Percentiles rank a stretch among this genome's conserved stretches.
These are phyloP conservation scores for Exophiala sp. DNA, from an alignment of 2,329 filamentous ascomycete genomes.

Conservation along the genomic window DNA sequence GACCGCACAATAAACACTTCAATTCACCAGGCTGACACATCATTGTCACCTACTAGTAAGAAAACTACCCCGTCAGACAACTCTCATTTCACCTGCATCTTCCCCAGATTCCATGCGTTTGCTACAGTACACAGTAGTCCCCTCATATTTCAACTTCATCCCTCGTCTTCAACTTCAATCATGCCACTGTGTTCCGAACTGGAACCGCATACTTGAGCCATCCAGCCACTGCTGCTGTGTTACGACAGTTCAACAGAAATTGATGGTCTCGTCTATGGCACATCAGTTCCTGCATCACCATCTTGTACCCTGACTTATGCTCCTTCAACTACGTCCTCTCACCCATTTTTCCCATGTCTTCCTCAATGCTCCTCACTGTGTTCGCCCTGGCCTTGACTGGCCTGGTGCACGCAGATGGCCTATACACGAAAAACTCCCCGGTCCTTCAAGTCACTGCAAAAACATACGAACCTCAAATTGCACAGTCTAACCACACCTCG, in stretches of 20 bases:
- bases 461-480: slow-evolving; percentile 75
- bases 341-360: slow-evolving; percentile 14
- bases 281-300: slow-evolving; percentile 17
- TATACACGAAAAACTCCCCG: slow-evolving; percentile 82
- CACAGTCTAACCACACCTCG: slow-evolving; percentile 83
- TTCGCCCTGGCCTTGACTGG: slow-evolving; percentile 47
- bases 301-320: slow-evolving; percentile 19
- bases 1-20: no score
- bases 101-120: slow-evolving; percentile 4
- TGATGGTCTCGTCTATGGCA: slow-evolving; percentile 12
- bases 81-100: neutral
- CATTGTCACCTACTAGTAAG: no score
- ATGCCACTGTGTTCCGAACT: slow-evolving; percentile 20
- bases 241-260: neutral
- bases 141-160: neutral
- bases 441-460: slow-evolving; percentile 76
- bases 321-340: neutral
- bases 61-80: neutral
- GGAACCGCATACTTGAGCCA: neutral
- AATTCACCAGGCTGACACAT: no score
- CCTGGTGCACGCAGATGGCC: slow-evolving; percentile 54
- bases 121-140: no score
- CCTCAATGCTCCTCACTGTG: slow-evolving; percentile 3
- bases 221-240: slow-evolving; percentile 1
- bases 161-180: neutral